These are phyloP conservation scores for Lachnellula subtilissima DNA, from an alignment of 2,329 filamentous ascomycete species.

Conservation along the genomic window DNA sequence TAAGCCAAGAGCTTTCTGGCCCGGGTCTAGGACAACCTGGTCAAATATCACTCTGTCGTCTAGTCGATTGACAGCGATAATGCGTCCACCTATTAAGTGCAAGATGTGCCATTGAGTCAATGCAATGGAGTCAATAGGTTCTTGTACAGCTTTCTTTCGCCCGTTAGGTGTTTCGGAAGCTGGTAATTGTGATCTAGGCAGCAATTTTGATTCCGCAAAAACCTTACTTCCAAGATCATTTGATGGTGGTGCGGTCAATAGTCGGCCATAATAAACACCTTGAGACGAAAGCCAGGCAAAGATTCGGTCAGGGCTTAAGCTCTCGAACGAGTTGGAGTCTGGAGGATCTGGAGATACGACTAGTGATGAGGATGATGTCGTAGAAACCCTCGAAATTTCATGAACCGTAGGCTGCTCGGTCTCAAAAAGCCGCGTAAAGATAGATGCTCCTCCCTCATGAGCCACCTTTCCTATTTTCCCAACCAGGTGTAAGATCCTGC, in stretches of 20 bases:
- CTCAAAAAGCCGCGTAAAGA: constrained; percentile 86
- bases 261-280: constrained; percentile 80
- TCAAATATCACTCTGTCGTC: constrained; percentile 84
- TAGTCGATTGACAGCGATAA: constrained; percentile 82
- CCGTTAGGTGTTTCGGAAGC: constrained; percentile 60
- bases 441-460: constrained; percentile 74
- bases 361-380: constrained; percentile 59
- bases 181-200: constrained; percentile 69
- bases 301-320: constrained; percentile 59
- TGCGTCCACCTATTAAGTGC: constrained; percentile 71
- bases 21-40: constrained; percentile 75
- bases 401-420: constrained; percentile 74
- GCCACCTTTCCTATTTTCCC: constrained; percentile 70
- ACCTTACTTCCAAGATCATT: constrained; percentile 67
- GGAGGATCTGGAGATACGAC: constrained; percentile 71
- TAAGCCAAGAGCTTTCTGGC: constrained; percentile 75
- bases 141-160: constrained; percentile 60
- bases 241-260: constrained; percentile 57
- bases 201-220: constrained; percentile 72
- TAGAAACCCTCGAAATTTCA: constrained; percentile 59
- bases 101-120: constrained; percentile 94
- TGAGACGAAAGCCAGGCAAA: constrained; percentile 91
- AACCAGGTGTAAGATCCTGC: constrained; percentile 72
- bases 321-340: constrained; percentile 50
- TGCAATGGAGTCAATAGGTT: constrained; percentile 72